These are phyloP conservation scores for Solanum boliviense DNA, from an alignment of 257 asterid species.

Conservation along the genomic window DNA sequence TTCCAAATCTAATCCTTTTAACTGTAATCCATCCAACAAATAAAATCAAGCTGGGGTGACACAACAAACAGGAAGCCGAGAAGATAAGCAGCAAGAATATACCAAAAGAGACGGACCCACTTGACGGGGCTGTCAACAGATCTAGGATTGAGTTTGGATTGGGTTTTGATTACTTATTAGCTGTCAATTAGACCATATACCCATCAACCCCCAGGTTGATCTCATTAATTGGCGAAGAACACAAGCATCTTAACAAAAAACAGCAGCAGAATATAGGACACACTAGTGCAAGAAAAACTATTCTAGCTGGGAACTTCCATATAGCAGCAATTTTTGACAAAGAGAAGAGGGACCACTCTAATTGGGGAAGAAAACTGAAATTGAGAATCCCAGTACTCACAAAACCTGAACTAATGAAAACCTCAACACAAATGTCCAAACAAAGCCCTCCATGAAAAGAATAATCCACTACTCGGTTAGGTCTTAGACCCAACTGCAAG, in stretches of 20 bases:
- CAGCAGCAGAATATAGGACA: not conserved
- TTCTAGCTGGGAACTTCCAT: not conserved
- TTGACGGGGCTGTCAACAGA: no score
- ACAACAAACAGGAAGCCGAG: no score
- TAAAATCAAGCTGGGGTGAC: no score
- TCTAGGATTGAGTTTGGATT: no score
- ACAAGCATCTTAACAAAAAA: not conserved
- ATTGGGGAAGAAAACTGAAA: not conserved
- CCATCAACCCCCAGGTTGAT: not conserved
- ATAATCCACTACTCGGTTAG: not conserved
- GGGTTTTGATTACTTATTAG: not conserved
- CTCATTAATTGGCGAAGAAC: not conserved
- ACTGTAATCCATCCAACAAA: no score
- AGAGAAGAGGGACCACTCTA: not conserved
- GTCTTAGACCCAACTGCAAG: not conserved
- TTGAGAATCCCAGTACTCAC: not conserved
- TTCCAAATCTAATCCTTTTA: no score
- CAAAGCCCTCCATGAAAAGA: not conserved
- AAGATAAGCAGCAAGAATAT: no score
- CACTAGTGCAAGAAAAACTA: not conserved
- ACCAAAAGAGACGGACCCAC: no score
- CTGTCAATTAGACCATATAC: not conserved
- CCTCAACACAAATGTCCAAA: not conserved
- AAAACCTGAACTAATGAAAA: no score
- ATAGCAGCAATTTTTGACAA: not conserved